phyloP scores from a whole-genome alignment of 768 basidiomycete genomes.

The Sarcodon aspratus region DNA sequence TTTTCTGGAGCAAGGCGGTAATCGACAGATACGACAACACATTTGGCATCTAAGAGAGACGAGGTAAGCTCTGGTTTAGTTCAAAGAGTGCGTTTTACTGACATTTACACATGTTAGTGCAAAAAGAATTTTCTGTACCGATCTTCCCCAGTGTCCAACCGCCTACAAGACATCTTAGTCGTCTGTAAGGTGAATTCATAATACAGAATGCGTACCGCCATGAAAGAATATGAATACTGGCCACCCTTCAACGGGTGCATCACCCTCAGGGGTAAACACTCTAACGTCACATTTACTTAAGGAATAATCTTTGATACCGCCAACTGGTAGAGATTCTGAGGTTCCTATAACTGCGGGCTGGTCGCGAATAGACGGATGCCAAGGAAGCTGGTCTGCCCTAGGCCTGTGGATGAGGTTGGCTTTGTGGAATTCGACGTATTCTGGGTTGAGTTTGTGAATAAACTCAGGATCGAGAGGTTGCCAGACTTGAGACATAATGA shows the following conservation, averaged over 20 bases:
- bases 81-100: constrained; percentile 6
- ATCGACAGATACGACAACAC: constrained; percentile 55
- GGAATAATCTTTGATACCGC: constrained; percentile 38
- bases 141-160: constrained; percentile 73
- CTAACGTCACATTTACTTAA: constrained; percentile 44
- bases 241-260: constrained; percentile 46
- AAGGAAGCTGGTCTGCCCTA: constrained; percentile 45
- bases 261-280: constrained; percentile 50
- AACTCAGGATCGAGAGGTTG: constrained; percentile 58
- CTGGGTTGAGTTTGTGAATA: constrained; percentile 45
- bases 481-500: constrained; percentile 5
- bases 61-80: neutral
- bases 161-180: constrained; percentile 24
- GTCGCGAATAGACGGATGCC: constrained; percentile 48
- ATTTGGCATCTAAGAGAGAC: constrained; percentile 35
- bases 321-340: constrained; percentile 45
- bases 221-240: constrained; percentile 67
- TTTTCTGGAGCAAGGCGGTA: constrained; percentile 66
- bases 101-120: constrained; percentile 51
- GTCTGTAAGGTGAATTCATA: neutral
- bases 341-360: constrained; percentile 42
- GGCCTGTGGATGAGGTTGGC: constrained; percentile 30
- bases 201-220: constrained; percentile 35
- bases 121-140: constrained; percentile 45
- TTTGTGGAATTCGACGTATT: constrained; percentile 57